phyloP scores from a whole-genome alignment of 371 early-diverging fungal genomes.

The Saksenaea vasiformis region DNA sequence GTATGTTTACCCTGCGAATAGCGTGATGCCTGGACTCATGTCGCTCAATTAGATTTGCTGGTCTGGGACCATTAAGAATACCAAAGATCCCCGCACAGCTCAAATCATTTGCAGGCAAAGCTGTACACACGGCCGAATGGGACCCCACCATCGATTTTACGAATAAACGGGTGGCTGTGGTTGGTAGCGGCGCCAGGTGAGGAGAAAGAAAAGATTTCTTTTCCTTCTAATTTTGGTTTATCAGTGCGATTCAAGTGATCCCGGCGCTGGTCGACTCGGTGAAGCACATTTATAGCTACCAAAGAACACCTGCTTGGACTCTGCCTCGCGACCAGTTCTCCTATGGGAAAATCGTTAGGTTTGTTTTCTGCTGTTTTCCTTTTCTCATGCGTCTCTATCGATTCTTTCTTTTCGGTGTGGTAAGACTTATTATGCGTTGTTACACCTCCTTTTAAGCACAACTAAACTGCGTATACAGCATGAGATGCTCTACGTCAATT shows the following conservation, averaged over 20 bases:
- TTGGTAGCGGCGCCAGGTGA: constrained; percentile 60
- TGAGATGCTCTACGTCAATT: constrained; percentile 11
- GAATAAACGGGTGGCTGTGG: constrained; percentile 48
- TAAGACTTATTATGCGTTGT: background rate
- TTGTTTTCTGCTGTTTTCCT: constrained; percentile 19
- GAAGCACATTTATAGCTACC: constrained; percentile 48
- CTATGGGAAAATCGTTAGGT: constrained; percentile 13
- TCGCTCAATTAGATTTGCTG: constrained; percentile 21
- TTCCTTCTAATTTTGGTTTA: background rate
- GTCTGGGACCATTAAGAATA: constrained; percentile 39
- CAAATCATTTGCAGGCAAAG: constrained; percentile 44
- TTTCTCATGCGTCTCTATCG: constrained; percentile 23
- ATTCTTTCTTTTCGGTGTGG: constrained; percentile 9
- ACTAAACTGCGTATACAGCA: constrained; percentile 8
- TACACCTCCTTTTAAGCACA: background rate
- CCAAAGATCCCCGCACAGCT: constrained; percentile 54
- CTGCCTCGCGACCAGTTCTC: constrained; percentile 5
- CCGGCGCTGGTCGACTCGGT: constrained; percentile 49
- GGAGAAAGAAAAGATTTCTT: background rate
- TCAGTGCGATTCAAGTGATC: constrained; percentile 52
- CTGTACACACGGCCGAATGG: constrained; percentile 55
- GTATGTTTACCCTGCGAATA: constrained; percentile 14
- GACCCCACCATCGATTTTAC: constrained; percentile 44
- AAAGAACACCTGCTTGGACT: constrained; percentile 56
- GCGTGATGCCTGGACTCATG: background rate